Evolutionary conservation across 768 basidiomycete species (phyloP), one percentile per base, ranked within the genome.

Genomic region (Saitozyma sp.): DNA sequence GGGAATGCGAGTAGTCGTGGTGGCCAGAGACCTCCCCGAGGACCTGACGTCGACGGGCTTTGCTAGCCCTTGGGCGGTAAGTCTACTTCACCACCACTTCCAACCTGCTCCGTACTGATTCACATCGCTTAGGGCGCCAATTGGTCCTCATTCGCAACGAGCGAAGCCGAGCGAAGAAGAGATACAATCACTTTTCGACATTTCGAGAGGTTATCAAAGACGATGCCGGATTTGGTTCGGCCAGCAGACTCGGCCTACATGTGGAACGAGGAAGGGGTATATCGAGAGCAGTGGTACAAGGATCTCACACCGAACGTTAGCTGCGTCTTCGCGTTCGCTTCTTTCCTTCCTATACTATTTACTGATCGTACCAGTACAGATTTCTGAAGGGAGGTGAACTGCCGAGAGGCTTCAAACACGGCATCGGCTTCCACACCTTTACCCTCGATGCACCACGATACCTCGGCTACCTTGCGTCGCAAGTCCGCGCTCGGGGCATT

Each of bases 391-490:
- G 29, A 5, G 29, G 5, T 29, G 29, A 29, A 29, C 29, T 29
- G 29, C 69, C 69, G 2, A 58, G 61, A 4, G 54, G 48, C 45
- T 59, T 62, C 9, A 19, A 54, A 13, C 56, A 56, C 43, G 68
- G 56, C 16, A 51, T 52, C 37, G 9, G 68, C 11, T 86, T 82
- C 69, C 76, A 79, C 54, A 84, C 85, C 0, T 79, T 83, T 64
- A 83, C 83, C 40, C 75, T 85, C 48, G 82, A 85, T 66, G 84
- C 85, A 0, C 80, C 82, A 16, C 65, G 75, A 39, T 88, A 86
- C 73, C 78, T 85, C 42, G 81, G 79, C 2, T 83, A 84, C 82
- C 77, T 88, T 11, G 81, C 82, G 57, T 66, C 75, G 14, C 75
- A 83, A 63, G 69, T 85, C 39, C 61, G 68, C 10, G 64, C 73